Conservation (phyloP, 495 filamentous ascomycete species). For the Pseudevernia furfuracea region DNA sequence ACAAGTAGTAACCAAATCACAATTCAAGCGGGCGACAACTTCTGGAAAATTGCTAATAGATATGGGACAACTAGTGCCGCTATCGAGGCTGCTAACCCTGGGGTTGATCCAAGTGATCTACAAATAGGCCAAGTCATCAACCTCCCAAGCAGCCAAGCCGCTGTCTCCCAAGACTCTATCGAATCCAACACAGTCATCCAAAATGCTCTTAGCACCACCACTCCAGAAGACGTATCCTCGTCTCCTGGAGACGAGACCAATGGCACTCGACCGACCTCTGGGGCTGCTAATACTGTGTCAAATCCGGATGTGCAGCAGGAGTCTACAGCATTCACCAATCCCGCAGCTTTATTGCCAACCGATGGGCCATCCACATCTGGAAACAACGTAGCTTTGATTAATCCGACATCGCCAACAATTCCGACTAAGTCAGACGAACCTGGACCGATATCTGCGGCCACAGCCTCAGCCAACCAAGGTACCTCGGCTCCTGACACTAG, state of each 20-base stretch:
- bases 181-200: background rate
- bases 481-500: background rate
- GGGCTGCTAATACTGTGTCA: background rate
- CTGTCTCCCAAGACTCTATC: background rate
- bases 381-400: background rate
- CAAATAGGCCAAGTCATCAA: background rate
- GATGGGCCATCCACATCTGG: background rate
- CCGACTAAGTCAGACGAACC: background rate
- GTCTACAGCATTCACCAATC: background rate
- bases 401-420: background rate
- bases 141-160: background rate
- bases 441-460: background rate
- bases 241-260: background rate
- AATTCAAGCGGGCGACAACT: background rate
- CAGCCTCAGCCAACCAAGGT: background rate
- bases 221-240: background rate
- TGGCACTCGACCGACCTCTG: background rate
- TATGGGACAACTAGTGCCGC: background rate
- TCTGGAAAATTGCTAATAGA: background rate
- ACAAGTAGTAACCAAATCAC: background rate
- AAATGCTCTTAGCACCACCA: background rate
- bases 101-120: background rate
- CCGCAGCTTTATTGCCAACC: background rate
- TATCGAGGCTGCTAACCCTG: background rate
- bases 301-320: background rate